Percentiles rank a stretch among this genome's conserved stretches.
phyloP scores from a whole-genome alignment of 371 early-diverging fungal genomes.

The Funneliformis caledonium region DNA sequence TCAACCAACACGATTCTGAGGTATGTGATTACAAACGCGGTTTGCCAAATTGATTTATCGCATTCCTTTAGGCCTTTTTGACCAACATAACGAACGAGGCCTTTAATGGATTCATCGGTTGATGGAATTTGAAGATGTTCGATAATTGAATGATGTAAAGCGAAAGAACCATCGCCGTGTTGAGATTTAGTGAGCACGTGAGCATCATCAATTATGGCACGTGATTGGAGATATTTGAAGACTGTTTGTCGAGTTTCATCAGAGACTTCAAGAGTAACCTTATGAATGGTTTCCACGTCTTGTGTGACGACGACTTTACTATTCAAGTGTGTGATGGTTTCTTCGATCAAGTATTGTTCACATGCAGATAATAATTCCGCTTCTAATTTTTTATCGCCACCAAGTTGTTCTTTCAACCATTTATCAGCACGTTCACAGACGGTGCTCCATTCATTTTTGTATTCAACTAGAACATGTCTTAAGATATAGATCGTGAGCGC shows the following conservation, averaged over 20 bases:
- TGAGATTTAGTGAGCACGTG: background rate
- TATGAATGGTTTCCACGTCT: background rate
- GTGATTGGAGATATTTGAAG: background rate
- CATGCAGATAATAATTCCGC: constrained; percentile 2
- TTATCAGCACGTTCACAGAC: background rate
- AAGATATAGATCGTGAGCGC: constrained; percentile 1
- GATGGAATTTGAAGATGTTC: constrained; percentile 8
- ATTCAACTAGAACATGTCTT: background rate
- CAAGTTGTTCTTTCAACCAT: background rate
- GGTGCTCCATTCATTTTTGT: background rate
- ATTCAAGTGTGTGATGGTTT: background rate
- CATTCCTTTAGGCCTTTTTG: background rate
- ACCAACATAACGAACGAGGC: background rate
- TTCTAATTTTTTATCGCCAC: background rate
- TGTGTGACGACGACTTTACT: background rate
- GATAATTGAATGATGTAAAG: background rate
- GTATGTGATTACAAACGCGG: background rate
- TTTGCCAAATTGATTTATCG: background rate
- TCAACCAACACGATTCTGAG: background rate
- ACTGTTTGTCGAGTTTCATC: constrained; percentile 6
- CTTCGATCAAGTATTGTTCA: constrained; percentile 20
- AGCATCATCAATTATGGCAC: background rate
- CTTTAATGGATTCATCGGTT: background rate
- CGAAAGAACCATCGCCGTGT: background rate
- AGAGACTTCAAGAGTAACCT: background rate